These are phyloP conservation scores for Boletus reticulatus DNA, from an alignment of 768 basidiomycete genomes.

Conservation along the genomic window DNA sequence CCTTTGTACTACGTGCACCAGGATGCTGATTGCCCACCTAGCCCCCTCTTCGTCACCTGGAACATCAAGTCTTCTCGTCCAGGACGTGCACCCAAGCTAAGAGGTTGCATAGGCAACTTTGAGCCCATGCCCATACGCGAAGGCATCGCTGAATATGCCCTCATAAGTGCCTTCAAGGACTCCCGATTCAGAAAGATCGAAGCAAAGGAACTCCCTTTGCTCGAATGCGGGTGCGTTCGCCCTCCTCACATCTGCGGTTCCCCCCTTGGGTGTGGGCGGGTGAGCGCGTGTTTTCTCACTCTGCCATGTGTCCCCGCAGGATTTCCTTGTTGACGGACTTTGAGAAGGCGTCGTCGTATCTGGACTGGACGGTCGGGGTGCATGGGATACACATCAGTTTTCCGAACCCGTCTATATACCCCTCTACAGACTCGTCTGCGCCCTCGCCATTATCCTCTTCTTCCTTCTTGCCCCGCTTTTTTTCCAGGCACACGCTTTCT, in stretches of 20 bases:
- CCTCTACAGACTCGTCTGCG: conserved; percentile 45
- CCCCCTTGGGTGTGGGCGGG: background rate
- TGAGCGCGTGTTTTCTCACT: background rate
- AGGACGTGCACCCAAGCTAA: conserved; percentile 59
- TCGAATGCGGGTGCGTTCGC: conserved; percentile 81
- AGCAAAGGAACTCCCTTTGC: conserved; percentile 66
- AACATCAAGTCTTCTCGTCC: conserved; percentile 66
- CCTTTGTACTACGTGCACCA: conserved; percentile 22
- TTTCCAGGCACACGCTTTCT: conserved; percentile 60
- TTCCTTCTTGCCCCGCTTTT: conserved; percentile 51
- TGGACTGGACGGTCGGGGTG: conserved; percentile 90
- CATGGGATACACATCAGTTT: conserved; percentile 94
- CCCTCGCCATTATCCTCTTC: conserved; percentile 75
- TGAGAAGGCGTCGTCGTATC: conserved; percentile 76
- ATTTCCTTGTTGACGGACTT: conserved; percentile 94
- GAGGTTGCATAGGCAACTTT: conserved; percentile 97
- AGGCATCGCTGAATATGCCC: conserved; percentile 86
- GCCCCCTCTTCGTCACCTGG: conserved; percentile 96
- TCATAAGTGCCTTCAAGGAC: conserved; percentile 89
- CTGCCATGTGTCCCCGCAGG: conserved; percentile 40
- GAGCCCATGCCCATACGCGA: conserved; percentile 67
- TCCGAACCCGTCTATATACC: conserved; percentile 68
- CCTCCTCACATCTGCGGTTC: background rate
- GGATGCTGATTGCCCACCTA: conserved; percentile 10
- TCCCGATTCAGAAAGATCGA: conserved; percentile 81